phyloP scores from a whole-genome alignment of 1,284 basidiomycete genomes.

The Tremellales sp. region DNA sequence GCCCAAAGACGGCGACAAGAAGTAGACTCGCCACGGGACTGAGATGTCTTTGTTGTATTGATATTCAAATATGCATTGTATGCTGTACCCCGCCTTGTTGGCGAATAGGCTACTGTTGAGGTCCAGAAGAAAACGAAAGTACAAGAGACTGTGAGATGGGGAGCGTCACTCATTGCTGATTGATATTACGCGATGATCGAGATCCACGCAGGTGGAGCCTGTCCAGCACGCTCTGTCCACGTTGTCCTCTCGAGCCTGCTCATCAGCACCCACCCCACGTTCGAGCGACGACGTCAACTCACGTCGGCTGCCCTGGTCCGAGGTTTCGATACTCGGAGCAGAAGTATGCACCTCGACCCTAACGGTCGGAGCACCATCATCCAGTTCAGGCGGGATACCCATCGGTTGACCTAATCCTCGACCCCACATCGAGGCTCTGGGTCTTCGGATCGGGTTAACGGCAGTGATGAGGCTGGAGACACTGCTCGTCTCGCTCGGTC shows the following conservation, averaged over 20 bases:
- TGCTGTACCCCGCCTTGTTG: too few relatives aligned
- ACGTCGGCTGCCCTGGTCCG: background rate
- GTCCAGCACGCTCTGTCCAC: background rate
- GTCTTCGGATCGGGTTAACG: constrained; percentile 1
- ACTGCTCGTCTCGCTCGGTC: constrained; percentile 6
- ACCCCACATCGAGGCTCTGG: background rate
- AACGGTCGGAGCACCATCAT: background rate
- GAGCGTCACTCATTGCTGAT: background rate
- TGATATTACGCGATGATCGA: background rate
- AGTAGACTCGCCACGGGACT: background rate
- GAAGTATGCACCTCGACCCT: background rate
- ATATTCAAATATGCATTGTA: background rate
- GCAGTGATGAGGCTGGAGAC: constrained; percentile 8
- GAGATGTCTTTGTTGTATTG: background rate
- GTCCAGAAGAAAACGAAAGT: too few relatives aligned
- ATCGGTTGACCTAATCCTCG: constrained; percentile 12
- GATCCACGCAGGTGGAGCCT: background rate
- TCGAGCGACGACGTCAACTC: background rate
- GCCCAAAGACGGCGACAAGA: constrained; percentile 33
- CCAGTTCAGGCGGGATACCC: constrained; percentile 9
- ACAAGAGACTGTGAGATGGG: too few relatives aligned
- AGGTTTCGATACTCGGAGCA: background rate
- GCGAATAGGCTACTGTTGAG: too few relatives aligned
- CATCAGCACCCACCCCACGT: background rate
- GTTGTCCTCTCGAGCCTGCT: background rate